Conservation (phyloP, 805 yeast species). For the Nakazawaea populi region DNA sequence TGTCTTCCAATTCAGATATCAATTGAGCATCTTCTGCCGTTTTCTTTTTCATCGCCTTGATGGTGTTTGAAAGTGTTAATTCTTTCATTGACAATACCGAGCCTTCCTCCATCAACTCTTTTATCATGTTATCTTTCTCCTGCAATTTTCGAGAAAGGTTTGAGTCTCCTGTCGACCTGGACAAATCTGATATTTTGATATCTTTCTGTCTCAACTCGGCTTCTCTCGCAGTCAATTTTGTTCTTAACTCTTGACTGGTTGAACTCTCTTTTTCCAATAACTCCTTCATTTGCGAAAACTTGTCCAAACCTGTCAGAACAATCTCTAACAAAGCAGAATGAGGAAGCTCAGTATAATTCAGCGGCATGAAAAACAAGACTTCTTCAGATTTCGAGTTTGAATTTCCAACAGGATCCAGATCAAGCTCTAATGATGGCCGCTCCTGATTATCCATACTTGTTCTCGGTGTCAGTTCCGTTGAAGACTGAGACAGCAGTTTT, state of each 20-base stretch:
- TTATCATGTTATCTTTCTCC: constrained; percentile 57
- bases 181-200: not conserved
- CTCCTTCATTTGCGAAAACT: constrained; percentile 10
- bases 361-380: not conserved
- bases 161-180: constrained; percentile 3
- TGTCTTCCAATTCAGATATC: constrained; percentile 22
- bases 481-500: constrained; percentile 5
- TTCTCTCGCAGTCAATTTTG: constrained; percentile 6
- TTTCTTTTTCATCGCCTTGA: constrained; percentile 53
- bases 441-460: constrained; percentile 3
- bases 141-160: constrained; percentile 24
- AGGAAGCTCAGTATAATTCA: not conserved
- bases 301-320: not conserved
- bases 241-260: constrained; percentile 8
- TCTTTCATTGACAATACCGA: constrained; percentile 67
- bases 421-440: not conserved
- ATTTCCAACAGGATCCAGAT: not conserved
- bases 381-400: not conserved
- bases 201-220: not conserved
- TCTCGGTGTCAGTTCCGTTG: constrained; percentile 10
- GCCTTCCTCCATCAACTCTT: constrained; percentile 70
- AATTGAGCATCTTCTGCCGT: constrained; percentile 32
- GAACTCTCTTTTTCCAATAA: constrained; percentile 13
- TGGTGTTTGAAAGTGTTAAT: constrained; percentile 55
- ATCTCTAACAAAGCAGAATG: not conserved